phyloP scores from a whole-genome alignment of 768 basidiomycete genomes.

The Boletus reticulatus region DNA sequence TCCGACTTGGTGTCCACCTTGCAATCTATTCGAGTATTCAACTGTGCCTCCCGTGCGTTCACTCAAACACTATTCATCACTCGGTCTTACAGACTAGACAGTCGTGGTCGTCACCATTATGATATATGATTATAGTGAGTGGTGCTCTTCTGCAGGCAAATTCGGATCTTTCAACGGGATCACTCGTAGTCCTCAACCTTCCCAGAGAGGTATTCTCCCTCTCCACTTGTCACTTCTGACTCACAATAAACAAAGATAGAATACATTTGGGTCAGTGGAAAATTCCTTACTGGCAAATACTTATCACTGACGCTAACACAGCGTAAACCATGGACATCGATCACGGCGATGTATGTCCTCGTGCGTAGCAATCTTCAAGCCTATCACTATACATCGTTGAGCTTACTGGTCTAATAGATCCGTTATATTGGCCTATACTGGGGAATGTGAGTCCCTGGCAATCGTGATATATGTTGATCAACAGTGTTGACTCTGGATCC shows the following conservation, averaged over 20 bases:
- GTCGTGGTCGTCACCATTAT: not conserved
- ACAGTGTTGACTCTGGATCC: not conserved
- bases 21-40: not conserved
- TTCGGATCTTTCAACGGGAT: not conserved
- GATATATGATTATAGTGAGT: not conserved
- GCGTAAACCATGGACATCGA: not conserved
- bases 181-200: not conserved
- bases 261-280: not conserved
- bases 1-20: not conserved
- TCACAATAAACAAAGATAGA: not conserved
- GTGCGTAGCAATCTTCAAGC: not conserved
- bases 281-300: not conserved
- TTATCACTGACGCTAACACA: not conserved
- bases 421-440: not conserved
- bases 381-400: not conserved
- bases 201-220: not conserved
- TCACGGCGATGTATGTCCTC: not conserved
- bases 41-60: not conserved
- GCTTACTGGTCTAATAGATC: not conserved
- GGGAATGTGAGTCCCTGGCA: not conserved
- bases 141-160: not conserved
- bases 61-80: not conserved
- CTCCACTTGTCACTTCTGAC: not conserved
- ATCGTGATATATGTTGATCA: not conserved
- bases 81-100: not conserved